These are phyloP conservation scores for Clausena lansium DNA, from an alignment of 345 rosid species.

Conservation along the genomic window DNA sequence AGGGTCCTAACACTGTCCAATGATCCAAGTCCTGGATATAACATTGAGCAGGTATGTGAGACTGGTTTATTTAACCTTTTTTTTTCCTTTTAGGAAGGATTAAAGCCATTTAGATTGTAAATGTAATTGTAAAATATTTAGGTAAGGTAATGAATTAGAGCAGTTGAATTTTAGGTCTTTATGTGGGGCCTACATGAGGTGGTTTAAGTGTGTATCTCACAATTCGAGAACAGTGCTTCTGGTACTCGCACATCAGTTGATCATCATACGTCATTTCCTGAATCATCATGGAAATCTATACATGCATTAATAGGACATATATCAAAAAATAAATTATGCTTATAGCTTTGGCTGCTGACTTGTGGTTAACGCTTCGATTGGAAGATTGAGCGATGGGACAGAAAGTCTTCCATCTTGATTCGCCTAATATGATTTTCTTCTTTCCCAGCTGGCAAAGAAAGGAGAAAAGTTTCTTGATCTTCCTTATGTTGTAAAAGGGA, in stretches of 20 bases:
- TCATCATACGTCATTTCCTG: not conserved
- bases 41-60: constrained; percentile 81
- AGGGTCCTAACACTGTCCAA: constrained; percentile 85
- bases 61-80: not conserved
- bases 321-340: not conserved
- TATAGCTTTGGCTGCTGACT: not conserved
- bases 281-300: not conserved
- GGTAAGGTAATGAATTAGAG: not conserved
- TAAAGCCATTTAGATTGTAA: not conserved
- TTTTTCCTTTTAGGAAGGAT: not conserved
- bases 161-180: not conserved
- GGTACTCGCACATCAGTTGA: not conserved
- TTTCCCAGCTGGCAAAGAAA: constrained; percentile 83
- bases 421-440: constrained; percentile 4
- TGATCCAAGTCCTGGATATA: constrained; percentile 99
- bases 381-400: not conserved
- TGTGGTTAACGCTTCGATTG: not conserved
- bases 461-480: constrained; percentile 87
- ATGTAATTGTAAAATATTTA: too few species aligned
- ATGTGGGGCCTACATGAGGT: not conserved
- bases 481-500: constrained; percentile 94
- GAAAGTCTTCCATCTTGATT: constrained; percentile 1
- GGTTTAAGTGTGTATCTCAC: not conserved
- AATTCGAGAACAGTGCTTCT: not conserved
- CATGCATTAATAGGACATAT: not conserved